Evolutionary conservation across 495 filamentous ascomycete species (phyloP).

Genomic region (Penicillium nucicola): DNA sequence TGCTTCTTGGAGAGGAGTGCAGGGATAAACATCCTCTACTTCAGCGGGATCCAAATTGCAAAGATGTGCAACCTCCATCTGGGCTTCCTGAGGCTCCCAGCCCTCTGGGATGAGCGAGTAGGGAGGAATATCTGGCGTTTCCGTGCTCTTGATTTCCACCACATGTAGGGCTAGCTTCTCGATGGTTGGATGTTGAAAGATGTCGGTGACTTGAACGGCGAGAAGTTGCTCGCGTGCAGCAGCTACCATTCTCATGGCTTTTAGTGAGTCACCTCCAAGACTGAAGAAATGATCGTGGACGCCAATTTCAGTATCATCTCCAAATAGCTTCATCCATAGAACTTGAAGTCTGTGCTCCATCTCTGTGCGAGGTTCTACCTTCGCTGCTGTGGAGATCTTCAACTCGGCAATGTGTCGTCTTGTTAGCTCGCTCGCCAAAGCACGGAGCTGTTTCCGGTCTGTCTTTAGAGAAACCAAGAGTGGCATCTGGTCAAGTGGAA

Average conservation of each 20-base stretch:
- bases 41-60: background rate
- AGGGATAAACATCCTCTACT: constrained; percentile 46
- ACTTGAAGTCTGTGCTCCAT: background rate
- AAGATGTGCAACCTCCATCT: background rate
- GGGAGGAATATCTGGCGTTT: background rate
- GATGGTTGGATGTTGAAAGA: constrained; percentile 22
- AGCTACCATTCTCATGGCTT: constrained; percentile 32
- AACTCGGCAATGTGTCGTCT: background rate
- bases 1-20: constrained; percentile 51
- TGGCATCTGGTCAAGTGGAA: constrained; percentile 45
- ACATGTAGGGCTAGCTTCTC: constrained; percentile 9
- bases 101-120: constrained; percentile 2
- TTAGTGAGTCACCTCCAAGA: constrained; percentile 37
- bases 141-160: background rate
- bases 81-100: background rate
- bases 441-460: constrained; percentile 43
- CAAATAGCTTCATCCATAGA: background rate
- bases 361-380: background rate
- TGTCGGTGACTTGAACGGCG: constrained; percentile 28
- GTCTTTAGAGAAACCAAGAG: constrained; percentile 46
- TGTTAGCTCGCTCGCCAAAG: background rate
- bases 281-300: constrained; percentile 42
- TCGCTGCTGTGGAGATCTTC: background rate
- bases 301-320: constrained; percentile 13
- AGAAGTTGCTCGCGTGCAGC: constrained; percentile 22